phyloP scores from a whole-genome alignment of 176 grass and related monocot species.

The Alopecurus myosuroides region DNA sequence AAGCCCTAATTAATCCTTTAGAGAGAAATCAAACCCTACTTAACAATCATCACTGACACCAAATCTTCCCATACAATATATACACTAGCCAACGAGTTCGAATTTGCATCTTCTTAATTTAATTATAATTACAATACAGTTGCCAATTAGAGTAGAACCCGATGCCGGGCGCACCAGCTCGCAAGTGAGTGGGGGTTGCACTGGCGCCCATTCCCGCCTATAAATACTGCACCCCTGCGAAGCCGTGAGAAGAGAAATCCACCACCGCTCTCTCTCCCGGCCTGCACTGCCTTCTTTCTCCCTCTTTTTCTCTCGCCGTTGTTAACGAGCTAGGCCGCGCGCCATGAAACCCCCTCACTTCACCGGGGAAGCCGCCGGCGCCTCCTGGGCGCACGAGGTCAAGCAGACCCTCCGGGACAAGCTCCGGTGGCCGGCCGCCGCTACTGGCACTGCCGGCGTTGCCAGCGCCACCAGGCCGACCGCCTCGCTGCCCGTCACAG shows the following conservation, averaged over 20 bases:
- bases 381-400: constrained; percentile 66
- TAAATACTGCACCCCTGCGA: constrained; percentile 32
- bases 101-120: constrained; percentile 25
- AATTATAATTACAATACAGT: neutral
- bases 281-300: neutral
- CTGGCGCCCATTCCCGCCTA: constrained; percentile 24
- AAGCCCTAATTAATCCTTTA: neutral
- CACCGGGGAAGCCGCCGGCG: constrained; percentile 30
- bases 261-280: neutral
- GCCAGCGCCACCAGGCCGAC: constrained; percentile 20
- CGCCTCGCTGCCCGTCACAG: neutral
- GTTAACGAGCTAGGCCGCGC: neutral
- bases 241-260: neutral
- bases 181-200: neutral
- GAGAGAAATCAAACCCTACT: neutral
- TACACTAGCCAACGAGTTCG: neutral
- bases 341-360: constrained; percentile 73
- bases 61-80: neutral
- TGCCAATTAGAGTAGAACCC: neutral
- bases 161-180: constrained; percentile 17
- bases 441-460: neutral
- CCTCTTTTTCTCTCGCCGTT: neutral
- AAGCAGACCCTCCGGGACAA: constrained; percentile 85
- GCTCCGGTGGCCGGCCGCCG: constrained; percentile 41
- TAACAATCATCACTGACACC: neutral